Base-by-base conservation (phyloP, 805 yeast species). In the Novakomyces olei region DNA sequence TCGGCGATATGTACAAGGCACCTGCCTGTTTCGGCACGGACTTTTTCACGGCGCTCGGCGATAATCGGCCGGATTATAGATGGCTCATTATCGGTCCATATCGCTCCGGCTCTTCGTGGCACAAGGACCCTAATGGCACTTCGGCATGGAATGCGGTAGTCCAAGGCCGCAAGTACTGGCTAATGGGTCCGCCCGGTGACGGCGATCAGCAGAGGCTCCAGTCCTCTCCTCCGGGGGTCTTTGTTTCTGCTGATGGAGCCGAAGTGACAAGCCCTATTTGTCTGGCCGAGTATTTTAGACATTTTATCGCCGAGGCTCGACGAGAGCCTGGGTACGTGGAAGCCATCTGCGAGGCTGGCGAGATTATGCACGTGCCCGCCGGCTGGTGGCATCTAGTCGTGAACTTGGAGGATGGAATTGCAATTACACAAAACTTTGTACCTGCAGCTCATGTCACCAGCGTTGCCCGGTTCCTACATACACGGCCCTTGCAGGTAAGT, bases 301-400 rank as follows among this genome's bases (percentile, higher is more conserved):
- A 92, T 0, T 81, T 75, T 43, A 79, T 69, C 57, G 67, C 72
- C 39, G 88, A 74, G 46, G 60, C 72, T 12, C 24, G 27, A 14
- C 34, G 38, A 5, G n/a, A 34, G 2, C 41, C 48, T 27, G 60
- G 62, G 15, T 72, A 78, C 42, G 46, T 60, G 15, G 67, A 81
- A 15, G 88, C 79, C 0, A 58, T 81, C 9, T 75, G 91, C 0
- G 69, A 67, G 40, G 74, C 80, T 0, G 85, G 83, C 4, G 91
- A 83, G 47, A 73, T 80, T 38, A 65, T 80, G 61, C 69, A 75
- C 48, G 95, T 81, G 5, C 95, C 95, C 3, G 63, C 81, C n/a
- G 91, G 92, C 1, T 81, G 95, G 95, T 81, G 95, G 95, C 95
- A 81, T 57, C 58, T 71, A 30, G 95, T 83, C 19, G 77, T 81